phyloP scores from a whole-genome alignment of 148 eudicot species.

The Vaccinium corymbosum region DNA sequence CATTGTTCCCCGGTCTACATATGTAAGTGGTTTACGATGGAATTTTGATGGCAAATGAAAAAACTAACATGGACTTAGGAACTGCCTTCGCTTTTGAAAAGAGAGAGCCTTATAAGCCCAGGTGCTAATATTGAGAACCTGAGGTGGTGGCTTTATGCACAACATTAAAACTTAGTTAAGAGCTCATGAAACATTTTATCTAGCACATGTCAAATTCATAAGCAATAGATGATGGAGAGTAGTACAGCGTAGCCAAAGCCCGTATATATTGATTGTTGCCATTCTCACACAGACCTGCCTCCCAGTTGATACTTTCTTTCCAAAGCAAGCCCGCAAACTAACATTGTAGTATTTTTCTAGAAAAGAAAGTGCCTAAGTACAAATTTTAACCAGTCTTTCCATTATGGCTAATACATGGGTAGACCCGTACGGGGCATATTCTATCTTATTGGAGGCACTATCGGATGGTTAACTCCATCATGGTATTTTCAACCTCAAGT shows the following conservation, averaged over 20 bases:
- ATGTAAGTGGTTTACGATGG: too few relatives aligned
- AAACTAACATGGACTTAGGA: too few relatives aligned
- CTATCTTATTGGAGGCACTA: neutral
- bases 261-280: neutral
- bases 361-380: neutral
- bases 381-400: neutral
- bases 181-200: neutral
- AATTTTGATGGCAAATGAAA: too few relatives aligned
- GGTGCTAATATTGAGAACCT: too few relatives aligned
- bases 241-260: neutral
- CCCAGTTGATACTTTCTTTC: neutral
- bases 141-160: neutral
- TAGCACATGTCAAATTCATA: neutral
- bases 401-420: neutral
- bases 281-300: neutral
- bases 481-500: neutral
- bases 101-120: too few relatives aligned
- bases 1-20: too few relatives aligned
- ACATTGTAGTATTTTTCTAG: neutral
- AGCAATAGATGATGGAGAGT: neutral
- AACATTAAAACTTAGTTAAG: neutral
- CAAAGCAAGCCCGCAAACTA: neutral
- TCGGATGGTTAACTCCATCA: neutral
- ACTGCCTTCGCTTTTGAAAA: too few relatives aligned
- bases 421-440: neutral